phyloP scores from a whole-genome alignment of 129 eudicot species.

The Flaveria robusta region DNA sequence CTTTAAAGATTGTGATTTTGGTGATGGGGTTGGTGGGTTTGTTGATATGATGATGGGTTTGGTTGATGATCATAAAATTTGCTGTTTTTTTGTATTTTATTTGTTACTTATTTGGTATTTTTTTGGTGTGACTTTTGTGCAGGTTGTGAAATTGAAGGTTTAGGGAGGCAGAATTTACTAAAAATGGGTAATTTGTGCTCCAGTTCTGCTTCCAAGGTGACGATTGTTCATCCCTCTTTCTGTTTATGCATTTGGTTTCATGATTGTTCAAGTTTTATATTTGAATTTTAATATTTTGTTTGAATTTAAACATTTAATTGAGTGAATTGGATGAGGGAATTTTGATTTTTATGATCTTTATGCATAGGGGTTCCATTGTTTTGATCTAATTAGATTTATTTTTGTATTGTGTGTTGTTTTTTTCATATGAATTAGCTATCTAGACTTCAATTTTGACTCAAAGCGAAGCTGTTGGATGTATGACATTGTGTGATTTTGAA shows the following conservation, averaged over 20 bases:
- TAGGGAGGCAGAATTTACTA: conserved; percentile 26
- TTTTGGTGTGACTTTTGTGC: conserved; percentile 41
- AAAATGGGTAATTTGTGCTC: conserved; percentile 69
- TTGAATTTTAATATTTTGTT: neutral
- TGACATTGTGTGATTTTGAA: conserved; percentile 20
- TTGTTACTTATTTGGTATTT: conserved; percentile 22
- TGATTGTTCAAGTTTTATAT: conserved; percentile 7
- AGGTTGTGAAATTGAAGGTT: conserved; percentile 41
- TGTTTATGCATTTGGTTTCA: conserved; percentile 16
- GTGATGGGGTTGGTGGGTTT: conserved; percentile 40
- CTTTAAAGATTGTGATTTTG: conserved; percentile 32
- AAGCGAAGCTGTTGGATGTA: conserved; percentile 17
- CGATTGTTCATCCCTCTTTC: conserved; percentile 21
- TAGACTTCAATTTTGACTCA: conserved; percentile 29
- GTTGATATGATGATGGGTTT: conserved; percentile 30
- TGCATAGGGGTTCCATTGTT: neutral
- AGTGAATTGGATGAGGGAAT: conserved; percentile 6
- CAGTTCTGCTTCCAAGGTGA: conserved; percentile 63
- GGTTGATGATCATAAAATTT: conserved; percentile 37
- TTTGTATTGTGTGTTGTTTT: conserved; percentile 4
- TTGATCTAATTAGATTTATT: conserved; percentile 20
- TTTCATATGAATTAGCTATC: neutral
- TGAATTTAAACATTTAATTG: conserved; percentile 20
- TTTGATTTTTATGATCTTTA: neutral
- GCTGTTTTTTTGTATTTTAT: neutral